phyloP scores from a whole-genome alignment of 2,329 filamentous ascomycete species.

The Pseudopithomyces chartarum region DNA sequence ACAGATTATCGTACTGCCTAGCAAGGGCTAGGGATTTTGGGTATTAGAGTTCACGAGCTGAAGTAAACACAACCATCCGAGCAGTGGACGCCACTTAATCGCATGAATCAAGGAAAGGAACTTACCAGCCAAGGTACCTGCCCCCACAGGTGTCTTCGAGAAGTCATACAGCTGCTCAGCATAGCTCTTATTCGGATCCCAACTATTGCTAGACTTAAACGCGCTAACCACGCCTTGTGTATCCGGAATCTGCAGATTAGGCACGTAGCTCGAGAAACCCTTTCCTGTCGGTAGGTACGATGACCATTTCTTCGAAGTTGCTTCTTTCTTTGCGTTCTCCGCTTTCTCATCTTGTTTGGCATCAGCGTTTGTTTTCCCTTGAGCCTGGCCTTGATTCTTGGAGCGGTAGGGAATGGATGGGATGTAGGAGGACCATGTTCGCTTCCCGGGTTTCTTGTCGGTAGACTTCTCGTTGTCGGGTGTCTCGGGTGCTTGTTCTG shows the following conservation, averaged over 20 bases:
- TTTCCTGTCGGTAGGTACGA: constrained; percentile 55
- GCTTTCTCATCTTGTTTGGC: constrained; percentile 31
- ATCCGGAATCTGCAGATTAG: constrained; percentile 42
- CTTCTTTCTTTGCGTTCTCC: constrained; percentile 41
- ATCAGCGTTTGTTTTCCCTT: constrained; percentile 20
- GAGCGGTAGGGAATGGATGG: constrained; percentile 45
- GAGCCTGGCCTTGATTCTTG: constrained; percentile 20
- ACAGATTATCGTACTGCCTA: not conserved
- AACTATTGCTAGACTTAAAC: constrained; percentile 51
- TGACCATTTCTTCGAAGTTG: constrained; percentile 49
- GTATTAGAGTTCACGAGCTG: too few species aligned
- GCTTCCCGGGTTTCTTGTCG: constrained; percentile 26
- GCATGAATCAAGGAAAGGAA: not conserved
- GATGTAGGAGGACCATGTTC: constrained; percentile 47
- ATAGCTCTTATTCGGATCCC: constrained; percentile 55
- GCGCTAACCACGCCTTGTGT: constrained; percentile 50
- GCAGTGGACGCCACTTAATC: too few species aligned
- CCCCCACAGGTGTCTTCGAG: constrained; percentile 56
- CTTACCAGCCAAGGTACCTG: constrained; percentile 50
- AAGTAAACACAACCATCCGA: too few species aligned
- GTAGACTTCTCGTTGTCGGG: constrained; percentile 26
- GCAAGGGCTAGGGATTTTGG: not conserved
- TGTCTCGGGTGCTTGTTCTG: constrained; percentile 37
- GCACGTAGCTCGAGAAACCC: constrained; percentile 54
- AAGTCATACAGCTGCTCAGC: constrained; percentile 57